Conservation (phyloP, 2,329 filamentous ascomycete genomes). For the Fusarium dlaminii region DNA sequence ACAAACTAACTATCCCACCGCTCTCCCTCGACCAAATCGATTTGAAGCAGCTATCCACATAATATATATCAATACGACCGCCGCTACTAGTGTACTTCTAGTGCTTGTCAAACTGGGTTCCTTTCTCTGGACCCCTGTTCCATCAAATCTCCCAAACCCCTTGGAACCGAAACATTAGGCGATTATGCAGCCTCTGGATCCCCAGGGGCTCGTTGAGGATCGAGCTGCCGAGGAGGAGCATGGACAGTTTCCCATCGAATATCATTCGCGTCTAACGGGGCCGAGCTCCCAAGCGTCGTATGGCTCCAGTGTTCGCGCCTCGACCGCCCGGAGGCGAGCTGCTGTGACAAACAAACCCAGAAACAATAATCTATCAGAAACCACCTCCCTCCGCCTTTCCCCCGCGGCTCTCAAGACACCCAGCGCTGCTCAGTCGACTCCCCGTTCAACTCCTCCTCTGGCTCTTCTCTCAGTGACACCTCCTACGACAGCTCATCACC, state of each 20-base stretch:
- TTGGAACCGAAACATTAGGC: conserved; percentile 42
- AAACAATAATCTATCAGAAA: conserved; percentile 35
- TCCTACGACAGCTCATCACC: conserved; percentile 29
- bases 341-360: conserved; percentile 27
- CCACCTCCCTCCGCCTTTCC: conserved; percentile 29
- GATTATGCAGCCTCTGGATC: conserved; percentile 42
- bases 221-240: conserved; percentile 22
- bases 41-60: not conserved
- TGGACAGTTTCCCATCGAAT: conserved; percentile 36
- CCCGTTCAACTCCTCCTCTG: conserved; percentile 12
- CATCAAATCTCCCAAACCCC: conserved; percentile 38
- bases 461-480: conserved; percentile 22
- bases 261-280: conserved; percentile 36
- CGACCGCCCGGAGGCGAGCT: conserved; percentile 25
- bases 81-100: conserved; percentile 23
- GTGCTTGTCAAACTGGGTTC: conserved; percentile 25
- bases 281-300: conserved; percentile 28
- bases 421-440: conserved; percentile 16
- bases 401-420: conserved; percentile 27
- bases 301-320: conserved; percentile 34
- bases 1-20: not conserved
- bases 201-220: conserved; percentile 37
- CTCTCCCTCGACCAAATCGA: conserved; percentile 2
- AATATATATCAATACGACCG: conserved; percentile 17
- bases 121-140: conserved; percentile 35